Evolutionary conservation across 345 rosid genomes (phyloP).

Genomic region (Angophora floribunda): DNA sequence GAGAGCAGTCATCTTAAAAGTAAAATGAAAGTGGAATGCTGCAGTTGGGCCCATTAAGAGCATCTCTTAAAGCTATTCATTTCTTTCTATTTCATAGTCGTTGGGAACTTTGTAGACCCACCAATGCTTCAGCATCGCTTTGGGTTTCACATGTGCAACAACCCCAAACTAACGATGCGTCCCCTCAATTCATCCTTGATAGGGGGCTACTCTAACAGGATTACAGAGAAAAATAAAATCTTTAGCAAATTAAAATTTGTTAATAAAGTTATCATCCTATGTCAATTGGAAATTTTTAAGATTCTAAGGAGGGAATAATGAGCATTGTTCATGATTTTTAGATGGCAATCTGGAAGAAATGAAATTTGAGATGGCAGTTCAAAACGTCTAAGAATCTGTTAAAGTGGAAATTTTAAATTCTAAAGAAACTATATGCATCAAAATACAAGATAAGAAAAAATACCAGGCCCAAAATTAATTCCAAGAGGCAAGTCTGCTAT

Average conservation of each 20-base stretch:
- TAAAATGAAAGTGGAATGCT: background rate
- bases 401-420: background rate
- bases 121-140: background rate
- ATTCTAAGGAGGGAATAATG: background rate
- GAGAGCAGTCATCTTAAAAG: background rate
- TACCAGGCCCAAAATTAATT: background rate
- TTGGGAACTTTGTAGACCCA: background rate
- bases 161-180: background rate
- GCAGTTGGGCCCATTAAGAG: background rate
- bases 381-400: background rate
- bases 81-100: background rate
- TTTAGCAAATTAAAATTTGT: background rate
- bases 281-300: background rate
- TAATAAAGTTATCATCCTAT: background rate
- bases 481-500: background rate
- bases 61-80: background rate
- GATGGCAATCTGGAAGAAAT: background rate
- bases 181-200: background rate
- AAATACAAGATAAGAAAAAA: background rate
- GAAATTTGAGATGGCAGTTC: background rate
- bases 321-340: background rate
- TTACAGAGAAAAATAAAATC: background rate
- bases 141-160: background rate
- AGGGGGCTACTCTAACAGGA: background rate
- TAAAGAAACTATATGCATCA: background rate